These are phyloP conservation scores for Russula vinacea DNA, from an alignment of 768 basidiomycete genomes.

Conservation along the genomic window DNA sequence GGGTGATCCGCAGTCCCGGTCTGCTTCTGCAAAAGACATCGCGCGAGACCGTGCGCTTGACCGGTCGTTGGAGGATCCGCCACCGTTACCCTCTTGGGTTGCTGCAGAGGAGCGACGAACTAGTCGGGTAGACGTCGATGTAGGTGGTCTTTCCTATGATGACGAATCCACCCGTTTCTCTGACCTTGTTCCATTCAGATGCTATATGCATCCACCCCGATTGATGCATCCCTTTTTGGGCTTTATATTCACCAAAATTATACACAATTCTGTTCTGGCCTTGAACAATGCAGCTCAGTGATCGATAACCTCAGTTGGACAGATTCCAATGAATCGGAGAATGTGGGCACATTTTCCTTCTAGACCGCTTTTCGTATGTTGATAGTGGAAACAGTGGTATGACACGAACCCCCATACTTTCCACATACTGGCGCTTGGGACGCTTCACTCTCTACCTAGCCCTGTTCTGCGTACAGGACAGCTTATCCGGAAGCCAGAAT, in stretches of 20 bases:
- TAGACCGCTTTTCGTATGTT: not conserved
- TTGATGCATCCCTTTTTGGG: conserved; percentile 86
- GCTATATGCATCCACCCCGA: conserved; percentile 79
- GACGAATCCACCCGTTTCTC: conserved; percentile 4
- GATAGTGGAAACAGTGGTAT: conserved; percentile 47
- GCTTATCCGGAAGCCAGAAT: conserved; percentile 82
- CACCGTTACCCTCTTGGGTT: conserved; percentile 57
- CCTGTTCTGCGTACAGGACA: conserved; percentile 79
- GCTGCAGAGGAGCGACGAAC: conserved; percentile 56
- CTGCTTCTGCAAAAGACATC: conserved; percentile 58
- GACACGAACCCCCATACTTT: conserved; percentile 82
- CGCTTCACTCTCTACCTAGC: conserved; percentile 80
- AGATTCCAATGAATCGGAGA: conserved; percentile 64
- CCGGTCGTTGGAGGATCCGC: conserved; percentile 50
- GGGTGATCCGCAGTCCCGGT: conserved; percentile 59
- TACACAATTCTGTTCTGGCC: conserved; percentile 71
- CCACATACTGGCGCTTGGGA: conserved; percentile 75
- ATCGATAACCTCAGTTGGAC: conserved; percentile 75
- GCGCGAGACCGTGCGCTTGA: conserved; percentile 60
- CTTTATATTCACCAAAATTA: conserved; percentile 96
- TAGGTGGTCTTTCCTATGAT: conserved; percentile 35
- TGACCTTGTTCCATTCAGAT: conserved; percentile 41
- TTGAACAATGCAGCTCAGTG: conserved; percentile 69
- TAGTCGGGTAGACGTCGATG: conserved; percentile 78
- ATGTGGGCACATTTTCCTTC: conserved; percentile 34